Base-by-base conservation (phyloP, 2,329 filamentous ascomycete genomes). In the Sordariomycetes sp. region DNA sequence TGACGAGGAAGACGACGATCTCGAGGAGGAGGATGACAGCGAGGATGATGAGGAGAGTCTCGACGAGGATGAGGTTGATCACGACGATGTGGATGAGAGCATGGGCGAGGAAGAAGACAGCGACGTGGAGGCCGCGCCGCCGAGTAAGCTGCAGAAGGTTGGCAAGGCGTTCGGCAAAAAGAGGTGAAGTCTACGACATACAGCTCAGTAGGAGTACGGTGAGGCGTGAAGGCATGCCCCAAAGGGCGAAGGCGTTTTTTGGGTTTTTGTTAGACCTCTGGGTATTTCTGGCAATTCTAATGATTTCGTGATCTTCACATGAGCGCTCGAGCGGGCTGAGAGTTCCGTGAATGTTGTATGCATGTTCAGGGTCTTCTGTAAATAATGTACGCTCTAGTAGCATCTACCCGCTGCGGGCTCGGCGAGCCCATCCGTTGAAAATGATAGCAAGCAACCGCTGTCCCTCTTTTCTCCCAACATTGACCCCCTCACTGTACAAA, bases 31-130 rank as follows among this genome's bases (percentile, higher is more conserved):
- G 3, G 61, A 64, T 21, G 61, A 63, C 11, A 58, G 55, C 4
- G 65, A 67, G 12, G 61, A 67, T 26, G 68, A 51, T 2, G 64
- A 66, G 23, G 66, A 68, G 44, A 61, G 61, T 1, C 52, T 74
- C 3, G 70, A 76, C 16, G 72, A 75, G 39, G 70, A 78, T 14
- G 73, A 79, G 39, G 72, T 72, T 3, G 61, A 75, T 30, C 68
- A 78, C 35, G 68, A 75, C 23, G 76, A 80, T 34, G 63, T 68
- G 6, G 61, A 65, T 21, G 68, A 72, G 34, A 71, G 68, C 8
- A 57, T 59, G 52, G 67, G 65, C 6, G 76, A 79, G 39, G 72
- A 73, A 8, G 72, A 69, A 21, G 66, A 67, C 39, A 70, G 64
- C 35, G 69, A 72, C 32, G 58, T 55, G 14, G 67, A 70, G 42